phyloP scores from a whole-genome alignment of 2,329 filamentous ascomycete species.

The Fusarium solani-melongenae region DNA sequence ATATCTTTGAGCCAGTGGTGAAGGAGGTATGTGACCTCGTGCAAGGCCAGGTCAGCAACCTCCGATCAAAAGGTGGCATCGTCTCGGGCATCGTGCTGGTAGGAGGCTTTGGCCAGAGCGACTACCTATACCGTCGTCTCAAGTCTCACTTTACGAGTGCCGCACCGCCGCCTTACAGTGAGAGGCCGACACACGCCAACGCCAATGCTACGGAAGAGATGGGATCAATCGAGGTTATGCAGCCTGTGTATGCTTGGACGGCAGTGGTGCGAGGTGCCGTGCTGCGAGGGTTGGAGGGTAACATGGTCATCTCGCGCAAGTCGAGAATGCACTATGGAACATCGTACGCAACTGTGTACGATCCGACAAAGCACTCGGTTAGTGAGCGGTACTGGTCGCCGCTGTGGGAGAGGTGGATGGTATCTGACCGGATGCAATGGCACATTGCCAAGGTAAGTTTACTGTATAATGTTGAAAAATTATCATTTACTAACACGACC shows the following conservation, averaged over 20 bases:
- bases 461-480: neutral
- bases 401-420: slow-evolving; percentile 86
- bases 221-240: slow-evolving; percentile 80
- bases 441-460: slow-evolving; percentile 77
- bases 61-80: slow-evolving; percentile 69
- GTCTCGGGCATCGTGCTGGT: slow-evolving; percentile 83
- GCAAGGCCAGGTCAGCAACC: slow-evolving; percentile 72
- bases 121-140: slow-evolving; percentile 78
- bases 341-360: slow-evolving; percentile 83
- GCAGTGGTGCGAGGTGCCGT: slow-evolving; percentile 83
- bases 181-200: slow-evolving; percentile 74
- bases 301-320: slow-evolving; percentile 80
- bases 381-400: slow-evolving; percentile 83
- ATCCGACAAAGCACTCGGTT: slow-evolving; percentile 78
- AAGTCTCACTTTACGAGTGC: slow-evolving; percentile 74
- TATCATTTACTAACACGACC: neutral
- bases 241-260: slow-evolving; percentile 85
- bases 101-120: slow-evolving; percentile 83
- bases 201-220: slow-evolving; percentile 58
- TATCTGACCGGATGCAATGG: slow-evolving; percentile 86
- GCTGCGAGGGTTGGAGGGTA: slow-evolving; percentile 78
- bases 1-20: slow-evolving; percentile 80
- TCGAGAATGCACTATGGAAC: slow-evolving; percentile 84
- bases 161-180: slow-evolving; percentile 72
- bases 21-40: slow-evolving; percentile 76